A percentile compares a stretch with the other conserved stretches of the same genome.
Conservation (phyloP, 2,329 filamentous ascomycete genomes). For the Cytospora paraplurivora region DNA sequence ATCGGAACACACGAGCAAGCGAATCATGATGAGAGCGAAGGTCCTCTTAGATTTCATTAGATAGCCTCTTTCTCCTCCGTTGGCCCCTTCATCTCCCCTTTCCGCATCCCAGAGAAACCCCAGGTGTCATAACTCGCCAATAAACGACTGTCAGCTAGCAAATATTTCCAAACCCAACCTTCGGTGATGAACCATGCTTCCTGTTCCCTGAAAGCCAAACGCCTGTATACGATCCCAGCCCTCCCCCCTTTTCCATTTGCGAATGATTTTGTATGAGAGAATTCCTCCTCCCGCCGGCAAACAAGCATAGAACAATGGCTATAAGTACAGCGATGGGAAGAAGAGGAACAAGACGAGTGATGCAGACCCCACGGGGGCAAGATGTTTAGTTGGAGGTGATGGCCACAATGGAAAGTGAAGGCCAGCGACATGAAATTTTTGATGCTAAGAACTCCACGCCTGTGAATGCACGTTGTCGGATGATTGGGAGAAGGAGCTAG, state of each 20-base stretch:
- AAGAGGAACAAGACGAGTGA: constrained; percentile 2
- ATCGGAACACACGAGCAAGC: neutral
- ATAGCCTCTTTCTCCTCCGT: neutral
- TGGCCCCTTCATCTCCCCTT: neutral
- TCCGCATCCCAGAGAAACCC: neutral
- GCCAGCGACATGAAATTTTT: neutral
- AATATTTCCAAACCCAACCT: neutral
- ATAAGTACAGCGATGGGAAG: constrained; percentile 20
- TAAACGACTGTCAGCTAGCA: constrained; percentile 7
- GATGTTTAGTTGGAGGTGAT: constrained; percentile 1
- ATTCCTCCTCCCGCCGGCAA: neutral
- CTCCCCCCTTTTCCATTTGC: constrained; percentile 4
- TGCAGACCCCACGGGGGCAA: neutral
- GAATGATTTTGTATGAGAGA: constrained; percentile 8
- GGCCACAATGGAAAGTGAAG: constrained; percentile 2
- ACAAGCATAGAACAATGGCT: constrained; percentile 4
- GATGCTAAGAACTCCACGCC: constrained; percentile 21
- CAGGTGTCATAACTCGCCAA: neutral
- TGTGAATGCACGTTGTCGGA: constrained; percentile 18
- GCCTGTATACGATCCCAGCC: constrained; percentile 14
- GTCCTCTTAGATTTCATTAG: neutral
- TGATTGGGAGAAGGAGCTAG: constrained; percentile 9
- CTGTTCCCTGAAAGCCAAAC: neutral
- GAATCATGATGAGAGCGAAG: neutral
- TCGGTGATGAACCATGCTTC: constrained; percentile 3